phyloP scores from a whole-genome alignment of 768 basidiomycete genomes.

The Lentinula sp. region DNA sequence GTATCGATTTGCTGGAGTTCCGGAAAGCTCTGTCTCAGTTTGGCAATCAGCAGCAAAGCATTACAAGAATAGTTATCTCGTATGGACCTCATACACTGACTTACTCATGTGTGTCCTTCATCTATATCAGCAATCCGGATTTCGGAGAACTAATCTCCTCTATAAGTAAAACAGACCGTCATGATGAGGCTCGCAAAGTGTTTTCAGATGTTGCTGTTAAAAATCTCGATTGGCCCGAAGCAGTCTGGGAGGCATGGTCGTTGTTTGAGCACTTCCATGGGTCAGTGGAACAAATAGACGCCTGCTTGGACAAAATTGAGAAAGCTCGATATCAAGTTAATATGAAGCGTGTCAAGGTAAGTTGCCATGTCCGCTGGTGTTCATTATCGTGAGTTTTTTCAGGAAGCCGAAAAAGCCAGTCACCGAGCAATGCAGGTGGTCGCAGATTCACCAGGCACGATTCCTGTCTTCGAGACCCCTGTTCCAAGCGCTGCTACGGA shows the following conservation, averaged over 20 bases:
- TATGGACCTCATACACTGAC: constrained; percentile 74
- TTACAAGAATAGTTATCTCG: constrained; percentile 65
- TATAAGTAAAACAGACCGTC: constrained; percentile 42
- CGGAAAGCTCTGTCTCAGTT: constrained; percentile 50
- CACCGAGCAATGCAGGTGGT: constrained; percentile 44
- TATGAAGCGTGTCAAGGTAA: constrained; percentile 55
- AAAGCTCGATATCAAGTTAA: constrained; percentile 61
- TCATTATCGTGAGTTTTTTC: neutral
- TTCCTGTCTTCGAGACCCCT: constrained; percentile 23
- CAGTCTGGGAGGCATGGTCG: constrained; percentile 86
- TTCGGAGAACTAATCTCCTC: constrained; percentile 5
- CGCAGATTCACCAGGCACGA: constrained; percentile 28
- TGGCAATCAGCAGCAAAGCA: constrained; percentile 65
- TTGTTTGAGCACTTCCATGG: constrained; percentile 87
- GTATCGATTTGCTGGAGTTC: constrained; percentile 44
- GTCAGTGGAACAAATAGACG: constrained; percentile 57
- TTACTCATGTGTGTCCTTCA: constrained; percentile 53
- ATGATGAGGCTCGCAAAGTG: constrained; percentile 56
- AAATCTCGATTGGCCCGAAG: constrained; percentile 92
- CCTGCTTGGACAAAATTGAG: constrained; percentile 56
- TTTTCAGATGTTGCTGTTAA: constrained; percentile 65
- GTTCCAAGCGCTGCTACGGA: constrained; percentile 12
- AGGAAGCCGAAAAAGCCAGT: constrained; percentile 61
- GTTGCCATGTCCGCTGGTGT: constrained; percentile 7
- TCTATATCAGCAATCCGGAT: neutral